Evolutionary conservation across 2,329 filamentous ascomycete genomes (phyloP), one percentile per base, ranked within the genome.

Genomic region (Colletotrichum salicis): DNA sequence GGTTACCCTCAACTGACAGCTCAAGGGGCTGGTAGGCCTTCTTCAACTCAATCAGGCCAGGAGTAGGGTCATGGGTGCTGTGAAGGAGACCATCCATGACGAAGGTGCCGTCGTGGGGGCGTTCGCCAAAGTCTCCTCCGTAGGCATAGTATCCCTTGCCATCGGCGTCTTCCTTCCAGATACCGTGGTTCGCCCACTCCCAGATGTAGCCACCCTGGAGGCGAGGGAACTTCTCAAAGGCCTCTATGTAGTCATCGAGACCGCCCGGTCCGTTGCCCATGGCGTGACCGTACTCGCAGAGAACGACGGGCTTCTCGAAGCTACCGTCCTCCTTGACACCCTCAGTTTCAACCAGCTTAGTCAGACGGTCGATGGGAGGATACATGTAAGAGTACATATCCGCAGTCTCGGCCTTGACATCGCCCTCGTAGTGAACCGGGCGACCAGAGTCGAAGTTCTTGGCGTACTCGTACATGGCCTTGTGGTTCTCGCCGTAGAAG

Each of bases 201-300:
- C 90, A 92, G 75, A 92, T 87, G 72, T 87, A 91, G 0, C 91
- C 92, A 12, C 92, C 92, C 76, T 93, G 91, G 0, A 93, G 84
- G 2, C 86, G 85, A 0, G 86, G 86, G 71, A 92, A 83, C 33
- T 84, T 84, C 37, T 88, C 86, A 81, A 93, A 94, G 0, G 86
- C 85, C 52, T 90, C 84, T 60, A 92, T 84, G 71, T 94, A 94
- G 72, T 93, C 92, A 71, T 91, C 87, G 12, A 94, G 84, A 41
- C 88, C 88, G 1, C 92, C 92, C 0, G 92, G 92, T 0, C 91
- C 92, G 75, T 94, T 94, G 6, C 92, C 92, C 92, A 94, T 94
- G 1, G 92, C 91, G 76, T 89, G 87, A 0, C 80, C 86, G 71
- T 88, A 89, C 73, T 90, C 88, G 76, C 87, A 89, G 3, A 89